Base-by-base conservation (phyloP, 257 asterid genomes). In the Solanum medicagineum region DNA sequence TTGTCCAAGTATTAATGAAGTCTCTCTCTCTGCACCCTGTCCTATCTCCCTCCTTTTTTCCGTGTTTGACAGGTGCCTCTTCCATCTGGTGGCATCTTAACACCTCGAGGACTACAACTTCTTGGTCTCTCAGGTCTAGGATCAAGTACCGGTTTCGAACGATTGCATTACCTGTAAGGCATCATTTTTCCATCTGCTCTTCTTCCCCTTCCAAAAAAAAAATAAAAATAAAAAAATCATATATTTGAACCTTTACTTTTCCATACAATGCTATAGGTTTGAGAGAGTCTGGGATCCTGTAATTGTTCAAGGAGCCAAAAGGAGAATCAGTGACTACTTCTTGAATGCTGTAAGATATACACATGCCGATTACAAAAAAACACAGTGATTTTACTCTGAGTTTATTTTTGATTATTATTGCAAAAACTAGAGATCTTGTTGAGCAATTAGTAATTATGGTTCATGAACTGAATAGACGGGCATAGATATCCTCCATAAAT, bases 211-310 rank as follows among this genome's bases (percentile, higher is more conserved):
- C 36, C 36, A 32, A 32, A 2, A 32, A 32, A 32, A 32, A 32
- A 2, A 7, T 2, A 56, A 5, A 42, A 42, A n/a, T 2, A 7
- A 70, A 66, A 66, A 29, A 1, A 45, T 42, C 42, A 84, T 59
- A 53, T 29, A 53, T 51, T 42, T 49, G 47, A 66, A 84, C 40
- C 13, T 84, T 49, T 17, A 19, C 22, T 62, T 13, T 65, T 32
- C 65, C 40, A 69, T 68, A 42, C 81, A 20, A 69, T 40, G 44
- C 45, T 20, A 56, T 69, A 96, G 99, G 97, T 90, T 96, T 80
- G 98, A 96, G 94, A 89, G 96, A 86, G 97, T 86, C 42, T 96
- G 98, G 98, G 99, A 96, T 90, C 98, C 99, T 84, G 88, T 90
- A 57, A 87, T 96, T 81, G 97, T 94, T 87, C 94, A 95, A 40